Evolutionary conservation across 2,329 filamentous ascomycete species (phyloP), one percentile per base, ranked within the genome.

Genomic region (Ophiocordyceps camponoti-leonardi): DNA sequence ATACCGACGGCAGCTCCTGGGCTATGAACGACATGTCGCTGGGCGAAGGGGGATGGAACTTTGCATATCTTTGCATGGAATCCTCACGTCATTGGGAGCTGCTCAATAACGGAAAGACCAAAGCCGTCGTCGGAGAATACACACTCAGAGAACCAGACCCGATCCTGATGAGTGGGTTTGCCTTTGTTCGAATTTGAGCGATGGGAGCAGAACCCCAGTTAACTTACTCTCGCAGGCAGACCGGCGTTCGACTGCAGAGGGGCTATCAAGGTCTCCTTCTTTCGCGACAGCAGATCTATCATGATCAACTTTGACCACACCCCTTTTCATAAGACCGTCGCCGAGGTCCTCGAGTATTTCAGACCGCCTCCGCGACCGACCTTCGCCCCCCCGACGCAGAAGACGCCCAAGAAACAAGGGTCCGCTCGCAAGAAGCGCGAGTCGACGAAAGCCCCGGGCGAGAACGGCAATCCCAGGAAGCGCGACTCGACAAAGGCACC

Each of bases 231-330:
- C 18, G 13, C 49, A 74, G 71, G 60, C 26, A 71, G 75, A 14
- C 75, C 75, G 44, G 74, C 74, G 0, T 79, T 77, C 50, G 73
- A 79, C 51, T 79, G 75, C 48, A 66, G 70, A 35, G 75, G 75
- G 18, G 61, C 62, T 0, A 55, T 77, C 18, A 63, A 58, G 2
- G 63, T 79, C 41, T 55, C 63, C 1, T 77, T 79, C 49, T 64
- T 66, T 7, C 68, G 66, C 46, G 63, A 61, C 22, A 65, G 60
- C 28, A 67, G 67, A 30, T 58, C 62, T 10, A 68, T 78, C 37
- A 63, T 66, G 12, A 61, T 77, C 45, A 71, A 70, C 47, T 77
- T 77, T 51, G 66, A 71, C 30, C 75, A 79, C 51, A 73, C 68
- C 0, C 69, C 68, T 4, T 53, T 77, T n/a, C 75, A 79, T 54